A percentile compares a stretch with the other conserved stretches of the same genome.
Conservation (phyloP, 129 eudicot genomes). For the Glebionis coronaria region DNA sequence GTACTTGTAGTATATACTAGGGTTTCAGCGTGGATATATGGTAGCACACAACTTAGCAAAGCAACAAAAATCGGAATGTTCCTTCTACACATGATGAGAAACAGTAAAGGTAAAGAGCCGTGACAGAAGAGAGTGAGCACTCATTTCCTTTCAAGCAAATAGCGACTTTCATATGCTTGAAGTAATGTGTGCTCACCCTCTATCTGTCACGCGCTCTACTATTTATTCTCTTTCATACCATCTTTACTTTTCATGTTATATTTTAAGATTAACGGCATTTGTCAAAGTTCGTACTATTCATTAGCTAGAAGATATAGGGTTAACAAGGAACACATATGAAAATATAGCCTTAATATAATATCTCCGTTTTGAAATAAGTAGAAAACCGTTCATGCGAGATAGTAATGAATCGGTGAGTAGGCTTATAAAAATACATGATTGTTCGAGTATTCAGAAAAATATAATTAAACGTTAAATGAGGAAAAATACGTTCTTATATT, state of each 20-base stretch:
- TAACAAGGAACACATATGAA: no score
- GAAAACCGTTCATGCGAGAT: no score
- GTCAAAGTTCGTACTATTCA: no score
- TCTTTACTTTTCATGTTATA: background rate
- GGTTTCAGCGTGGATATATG: slow-evolving; percentile 11
- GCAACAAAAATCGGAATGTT: background rate
- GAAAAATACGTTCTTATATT: no score
- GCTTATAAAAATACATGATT: no score
- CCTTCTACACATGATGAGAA: background rate
- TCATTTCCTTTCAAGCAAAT: slow-evolving; percentile 15
- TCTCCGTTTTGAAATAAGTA: no score
- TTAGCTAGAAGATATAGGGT: no score
- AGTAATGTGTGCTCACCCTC: slow-evolving; percentile 79
- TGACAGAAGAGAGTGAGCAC: slow-evolving; percentile 62
- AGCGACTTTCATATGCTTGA: slow-evolving; percentile 34
- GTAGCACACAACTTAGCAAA: background rate
- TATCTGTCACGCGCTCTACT: slow-evolving; percentile 53
- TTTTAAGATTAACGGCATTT: background rate
- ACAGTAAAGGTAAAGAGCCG: slow-evolving; percentile 8
- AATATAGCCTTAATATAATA: no score
- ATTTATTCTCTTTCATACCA: background rate
- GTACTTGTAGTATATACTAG: background rate
- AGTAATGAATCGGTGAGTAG: no score
- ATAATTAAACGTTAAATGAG: no score
- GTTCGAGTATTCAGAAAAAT: no score